Evolutionary conservation across 306 rosid genomes (phyloP).

Genomic region (Lathyrus sativus): DNA sequence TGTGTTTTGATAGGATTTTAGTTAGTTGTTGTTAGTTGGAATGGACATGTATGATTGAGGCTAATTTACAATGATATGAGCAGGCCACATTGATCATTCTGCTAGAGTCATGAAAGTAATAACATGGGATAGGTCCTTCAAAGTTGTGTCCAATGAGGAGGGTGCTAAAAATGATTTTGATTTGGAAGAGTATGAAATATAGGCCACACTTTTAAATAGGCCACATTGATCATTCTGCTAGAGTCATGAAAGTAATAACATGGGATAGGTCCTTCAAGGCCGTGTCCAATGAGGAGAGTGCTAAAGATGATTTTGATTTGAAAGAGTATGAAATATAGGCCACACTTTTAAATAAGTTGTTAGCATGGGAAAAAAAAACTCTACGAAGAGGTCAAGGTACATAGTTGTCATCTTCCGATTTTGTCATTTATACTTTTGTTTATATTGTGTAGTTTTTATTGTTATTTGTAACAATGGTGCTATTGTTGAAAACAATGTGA

Average conservation of each 20-base stretch:
- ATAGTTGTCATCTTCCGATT: slow-evolving; percentile 31
- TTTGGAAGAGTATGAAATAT: slow-evolving; percentile 75
- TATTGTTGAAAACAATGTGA: slow-evolving; percentile 71
- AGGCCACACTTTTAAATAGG: slow-evolving; percentile 87
- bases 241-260: slow-evolving; percentile 84
- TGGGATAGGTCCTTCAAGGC: slow-evolving; percentile 78
- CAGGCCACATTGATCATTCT: slow-evolving; percentile 90
- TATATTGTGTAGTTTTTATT: not conserved
- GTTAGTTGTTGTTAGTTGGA: slow-evolving; percentile 26
- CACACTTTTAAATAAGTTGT: slow-evolving; percentile 77
- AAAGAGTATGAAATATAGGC: slow-evolving; percentile 83
- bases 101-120: slow-evolving; percentile 85
- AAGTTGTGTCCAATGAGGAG: slow-evolving; percentile 68
- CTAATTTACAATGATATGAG: slow-evolving; percentile 32
- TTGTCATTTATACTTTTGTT: not conserved
- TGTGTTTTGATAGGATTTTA: not conserved
- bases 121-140: slow-evolving; percentile 75
- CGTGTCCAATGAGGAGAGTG: slow-evolving; percentile 64
- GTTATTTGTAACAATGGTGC: not conserved
- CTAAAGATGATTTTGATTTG: slow-evolving; percentile 66
- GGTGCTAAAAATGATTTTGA: slow-evolving; percentile 68
- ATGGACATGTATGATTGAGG: not conserved
- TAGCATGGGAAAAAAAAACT: slow-evolving; percentile 96
- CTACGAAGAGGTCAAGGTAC: slow-evolving; percentile 86
- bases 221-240: slow-evolving; percentile 82